phyloP scores from a whole-genome alignment of 768 basidiomycete species.

The Tricholomella constricta region DNA sequence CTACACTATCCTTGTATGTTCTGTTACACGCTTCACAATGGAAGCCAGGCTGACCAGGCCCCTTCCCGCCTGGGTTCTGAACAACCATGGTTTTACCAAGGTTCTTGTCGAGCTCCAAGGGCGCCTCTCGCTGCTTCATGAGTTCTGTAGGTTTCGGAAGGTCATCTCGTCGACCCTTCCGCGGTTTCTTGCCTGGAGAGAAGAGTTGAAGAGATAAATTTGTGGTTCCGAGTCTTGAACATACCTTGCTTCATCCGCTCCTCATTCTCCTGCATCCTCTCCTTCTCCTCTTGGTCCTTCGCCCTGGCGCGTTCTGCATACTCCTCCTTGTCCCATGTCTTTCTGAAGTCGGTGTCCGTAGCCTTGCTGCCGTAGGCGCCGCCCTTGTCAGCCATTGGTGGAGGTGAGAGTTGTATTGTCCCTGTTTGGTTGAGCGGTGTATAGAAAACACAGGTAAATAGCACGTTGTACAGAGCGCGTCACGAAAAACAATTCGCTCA shows the following conservation, averaged over 20 bases:
- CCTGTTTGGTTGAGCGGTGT: conserved; percentile 8
- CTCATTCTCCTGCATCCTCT: conserved; percentile 85
- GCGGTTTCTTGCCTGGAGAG: conserved; percentile 75
- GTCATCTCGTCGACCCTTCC: conserved; percentile 69
- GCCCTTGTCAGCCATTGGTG: conserved; percentile 42
- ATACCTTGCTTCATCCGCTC: conserved; percentile 82
- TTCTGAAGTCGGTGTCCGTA: conserved; percentile 75
- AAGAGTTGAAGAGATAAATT: background rate
- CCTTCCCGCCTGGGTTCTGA: conserved; percentile 76
- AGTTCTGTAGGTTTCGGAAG: conserved; percentile 92
- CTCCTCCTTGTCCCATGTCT: conserved; percentile 95
- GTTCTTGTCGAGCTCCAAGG: conserved; percentile 93
- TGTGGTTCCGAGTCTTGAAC: conserved; percentile 5
- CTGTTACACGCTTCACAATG: conserved; percentile 90
- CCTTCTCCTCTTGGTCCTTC: conserved; percentile 77
- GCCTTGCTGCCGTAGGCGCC: conserved; percentile 48
- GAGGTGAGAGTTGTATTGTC: background rate
- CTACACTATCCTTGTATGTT: conserved; percentile 92
- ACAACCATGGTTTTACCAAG: conserved; percentile 95
- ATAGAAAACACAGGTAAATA: conserved; percentile 8
- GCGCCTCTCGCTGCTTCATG: conserved; percentile 83
- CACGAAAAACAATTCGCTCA: background rate
- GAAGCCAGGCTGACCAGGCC: conserved; percentile 92
- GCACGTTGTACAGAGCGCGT: conserved; percentile 7
- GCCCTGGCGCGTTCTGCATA: conserved; percentile 82